Percentiles rank a stretch among this genome's conserved stretches.
Conservation (phyloP, 768 basidiomycete species). For the Termitomyces sp. region DNA sequence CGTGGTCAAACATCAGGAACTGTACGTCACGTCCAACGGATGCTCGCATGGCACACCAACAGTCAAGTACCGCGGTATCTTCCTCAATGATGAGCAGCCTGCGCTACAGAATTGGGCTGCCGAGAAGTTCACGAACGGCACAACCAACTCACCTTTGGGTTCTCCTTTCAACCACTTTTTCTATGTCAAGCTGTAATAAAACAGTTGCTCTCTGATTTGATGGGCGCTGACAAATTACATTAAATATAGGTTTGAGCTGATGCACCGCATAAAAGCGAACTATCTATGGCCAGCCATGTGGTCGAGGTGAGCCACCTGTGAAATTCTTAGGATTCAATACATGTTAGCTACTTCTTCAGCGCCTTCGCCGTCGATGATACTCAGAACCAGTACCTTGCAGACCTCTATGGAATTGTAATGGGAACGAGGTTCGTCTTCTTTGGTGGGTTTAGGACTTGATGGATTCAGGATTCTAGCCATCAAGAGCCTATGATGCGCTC, state of each 20-base stretch:
- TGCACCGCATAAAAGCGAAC: slow-evolving; percentile 64
- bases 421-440: slow-evolving; percentile 45
- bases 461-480: slow-evolving; percentile 33
- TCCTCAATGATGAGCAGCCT: slow-evolving; percentile 77
- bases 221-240: neutral
- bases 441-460: neutral
- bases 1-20: slow-evolving; percentile 15
- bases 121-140: slow-evolving; percentile 63
- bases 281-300: slow-evolving; percentile 64
- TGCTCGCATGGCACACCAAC: slow-evolving; percentile 59
- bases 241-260: slow-evolving; percentile 52
- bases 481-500: slow-evolving; percentile 76
- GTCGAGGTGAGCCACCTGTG: slow-evolving; percentile 25
- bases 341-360: slow-evolving; percentile 15
- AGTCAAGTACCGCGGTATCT: slow-evolving; percentile 68
- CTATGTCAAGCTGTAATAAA: slow-evolving; percentile 47
- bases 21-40: slow-evolving; percentile 41
- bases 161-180: slow-evolving; percentile 62
- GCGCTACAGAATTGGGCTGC: slow-evolving; percentile 67
- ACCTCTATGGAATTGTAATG: slow-evolving; percentile 66
- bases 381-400: slow-evolving; percentile 56
- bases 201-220: too few species aligned
- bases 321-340: neutral
- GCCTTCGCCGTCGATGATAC: slow-evolving; percentile 58
- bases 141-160: slow-evolving; percentile 39